Conservation (phyloP, 2,329 filamentous ascomycete genomes). For the Phyllosticta citriasiana region DNA sequence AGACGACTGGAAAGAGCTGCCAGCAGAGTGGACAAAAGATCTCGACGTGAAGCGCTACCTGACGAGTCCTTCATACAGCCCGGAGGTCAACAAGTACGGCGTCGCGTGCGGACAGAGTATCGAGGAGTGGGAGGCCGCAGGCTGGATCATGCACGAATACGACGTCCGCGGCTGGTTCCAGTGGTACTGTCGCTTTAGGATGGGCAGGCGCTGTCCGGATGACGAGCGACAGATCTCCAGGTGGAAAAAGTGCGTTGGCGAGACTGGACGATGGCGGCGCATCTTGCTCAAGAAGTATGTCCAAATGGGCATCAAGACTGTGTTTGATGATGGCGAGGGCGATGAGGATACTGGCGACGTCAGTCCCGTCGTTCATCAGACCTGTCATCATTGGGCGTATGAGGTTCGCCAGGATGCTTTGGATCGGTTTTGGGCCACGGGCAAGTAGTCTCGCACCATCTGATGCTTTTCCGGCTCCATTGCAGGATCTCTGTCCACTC, state of each 20-base stretch:
- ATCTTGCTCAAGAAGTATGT: constrained; percentile 44
- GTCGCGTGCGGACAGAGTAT: constrained; percentile 45
- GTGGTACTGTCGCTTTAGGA: constrained; percentile 46
- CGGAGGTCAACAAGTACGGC: constrained; percentile 44
- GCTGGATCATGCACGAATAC: constrained; percentile 45
- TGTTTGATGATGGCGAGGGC: constrained; percentile 34
- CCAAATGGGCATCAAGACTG: constrained; percentile 36
- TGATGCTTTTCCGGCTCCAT: background rate
- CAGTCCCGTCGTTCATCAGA: constrained; percentile 48
- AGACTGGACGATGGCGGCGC: constrained; percentile 41
- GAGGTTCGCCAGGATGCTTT: constrained; percentile 41
- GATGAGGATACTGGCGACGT: constrained; percentile 34
- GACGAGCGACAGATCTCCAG: constrained; percentile 43
- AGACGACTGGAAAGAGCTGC: constrained; percentile 41
- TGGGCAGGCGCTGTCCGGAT: constrained; percentile 40
- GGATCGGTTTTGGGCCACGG: constrained; percentile 36
- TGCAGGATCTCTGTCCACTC: no score
- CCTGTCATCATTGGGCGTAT: constrained; percentile 47
- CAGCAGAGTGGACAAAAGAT: constrained; percentile 32
- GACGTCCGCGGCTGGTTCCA: constrained; percentile 49
- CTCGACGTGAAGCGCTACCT: constrained; percentile 33
- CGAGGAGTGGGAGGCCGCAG: constrained; percentile 45
- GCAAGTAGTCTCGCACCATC: constrained; percentile 1
- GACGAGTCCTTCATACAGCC: constrained; percentile 32
- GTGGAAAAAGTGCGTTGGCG: constrained; percentile 45